Evolutionary conservation across 2,329 filamentous ascomycete species (phyloP).

Genomic region (Cladosporium sp.): DNA sequence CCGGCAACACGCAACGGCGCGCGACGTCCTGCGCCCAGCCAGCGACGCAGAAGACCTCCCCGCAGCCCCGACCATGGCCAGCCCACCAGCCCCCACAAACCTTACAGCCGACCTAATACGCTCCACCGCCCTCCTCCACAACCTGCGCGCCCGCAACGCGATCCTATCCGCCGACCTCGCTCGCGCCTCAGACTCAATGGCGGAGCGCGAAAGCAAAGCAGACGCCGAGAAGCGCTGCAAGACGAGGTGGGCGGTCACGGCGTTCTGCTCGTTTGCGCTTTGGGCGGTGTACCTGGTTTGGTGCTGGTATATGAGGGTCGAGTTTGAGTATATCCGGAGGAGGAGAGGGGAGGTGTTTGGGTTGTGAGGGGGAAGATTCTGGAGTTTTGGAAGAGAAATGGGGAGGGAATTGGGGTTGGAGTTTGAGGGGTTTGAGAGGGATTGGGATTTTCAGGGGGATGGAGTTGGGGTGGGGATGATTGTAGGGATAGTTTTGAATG

Average conservation of each 20-base stretch:
- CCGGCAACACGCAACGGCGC: not conserved
- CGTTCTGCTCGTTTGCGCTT: not conserved
- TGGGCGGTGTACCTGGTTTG: not conserved
- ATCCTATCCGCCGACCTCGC: constrained; percentile 4
- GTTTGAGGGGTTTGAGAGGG: too few relatives aligned
- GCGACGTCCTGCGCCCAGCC: not conserved
- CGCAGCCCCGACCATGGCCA: not conserved
- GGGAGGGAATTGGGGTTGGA: not conserved
- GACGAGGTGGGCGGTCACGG: not conserved
- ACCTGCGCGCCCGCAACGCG: not conserved
- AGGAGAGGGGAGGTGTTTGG: not conserved
- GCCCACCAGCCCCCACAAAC: not conserved
- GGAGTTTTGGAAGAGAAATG: not conserved
- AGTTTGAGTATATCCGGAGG: constrained; percentile 5
- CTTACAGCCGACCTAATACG: not conserved
- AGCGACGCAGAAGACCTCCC: not conserved
- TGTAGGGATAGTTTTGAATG: too few relatives aligned
- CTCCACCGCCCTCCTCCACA: not conserved
- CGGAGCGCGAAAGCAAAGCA: not conserved
- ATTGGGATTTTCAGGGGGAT: too few relatives aligned
- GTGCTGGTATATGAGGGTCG: constrained; percentile 1
- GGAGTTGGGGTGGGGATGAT: too few relatives aligned
- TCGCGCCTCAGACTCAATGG: not conserved
- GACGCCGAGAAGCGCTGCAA: not conserved
- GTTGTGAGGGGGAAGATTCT: not conserved